Evolutionary conservation across 2,329 filamentous ascomycete species (phyloP).

Genomic region (Paramyrothecium sp.): DNA sequence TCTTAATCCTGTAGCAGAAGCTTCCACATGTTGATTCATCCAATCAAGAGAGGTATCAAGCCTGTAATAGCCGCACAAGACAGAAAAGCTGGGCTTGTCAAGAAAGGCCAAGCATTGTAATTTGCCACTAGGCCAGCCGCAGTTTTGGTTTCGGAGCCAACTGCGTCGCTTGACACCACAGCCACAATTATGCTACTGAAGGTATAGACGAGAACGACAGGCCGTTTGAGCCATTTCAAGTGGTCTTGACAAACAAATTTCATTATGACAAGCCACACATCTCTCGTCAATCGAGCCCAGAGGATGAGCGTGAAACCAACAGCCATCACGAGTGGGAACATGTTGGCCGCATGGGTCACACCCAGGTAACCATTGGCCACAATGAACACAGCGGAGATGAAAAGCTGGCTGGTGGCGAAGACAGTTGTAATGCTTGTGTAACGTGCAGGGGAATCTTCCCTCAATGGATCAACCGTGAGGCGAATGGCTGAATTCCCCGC

Average conservation of each 20-base stretch:
- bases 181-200: not conserved
- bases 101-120: no score
- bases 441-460: not conserved
- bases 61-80: no score
- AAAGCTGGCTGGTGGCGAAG: not conserved
- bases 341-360: no score
- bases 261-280: not conserved
- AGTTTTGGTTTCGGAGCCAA: no score
- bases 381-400: not conserved
- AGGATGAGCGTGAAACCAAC: not conserved
- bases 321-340: not conserved
- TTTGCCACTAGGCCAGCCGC: no score
- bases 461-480: not conserved
- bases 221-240: not conserved
- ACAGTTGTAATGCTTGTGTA: not conserved
- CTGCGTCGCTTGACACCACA: not conserved
- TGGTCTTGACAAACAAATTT: not conserved
- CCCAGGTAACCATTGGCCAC: not conserved
- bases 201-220: not conserved
- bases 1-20: no score
- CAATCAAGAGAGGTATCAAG: no score
- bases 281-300: not conserved
- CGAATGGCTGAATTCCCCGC: not conserved
- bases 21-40: no score
- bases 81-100: no score